These are phyloP conservation scores for Fusarium sp. DNA, from an alignment of 2,329 filamentous ascomycete genomes.

Conservation along the genomic window DNA sequence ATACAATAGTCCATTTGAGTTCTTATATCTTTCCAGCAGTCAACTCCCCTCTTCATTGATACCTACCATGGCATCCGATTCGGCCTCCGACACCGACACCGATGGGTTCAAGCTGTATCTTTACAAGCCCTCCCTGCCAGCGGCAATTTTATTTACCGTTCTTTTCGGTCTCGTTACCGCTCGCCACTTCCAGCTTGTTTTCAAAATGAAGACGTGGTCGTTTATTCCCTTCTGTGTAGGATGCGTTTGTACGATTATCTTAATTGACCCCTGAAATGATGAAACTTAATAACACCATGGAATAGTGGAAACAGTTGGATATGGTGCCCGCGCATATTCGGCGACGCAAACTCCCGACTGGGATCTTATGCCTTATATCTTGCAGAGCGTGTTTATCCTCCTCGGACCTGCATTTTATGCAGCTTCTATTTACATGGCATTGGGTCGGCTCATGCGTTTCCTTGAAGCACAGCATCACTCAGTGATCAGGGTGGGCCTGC, in stretches of 20 bases:
- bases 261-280: background rate
- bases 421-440: background rate
- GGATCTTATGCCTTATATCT: background rate
- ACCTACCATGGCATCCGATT: too few relatives aligned
- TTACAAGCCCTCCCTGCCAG: background rate
- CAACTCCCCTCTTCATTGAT: too few relatives aligned
- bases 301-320: background rate
- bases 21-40: too few relatives aligned
- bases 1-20: too few relatives aligned
- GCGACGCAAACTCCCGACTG: background rate
- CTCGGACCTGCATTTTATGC: background rate
- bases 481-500: background rate
- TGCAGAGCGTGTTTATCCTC: background rate
- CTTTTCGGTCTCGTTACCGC: background rate
- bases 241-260: background rate
- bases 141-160: background rate
- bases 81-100: too few relatives aligned
- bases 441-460: background rate
- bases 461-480: background rate
- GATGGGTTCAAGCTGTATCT: background rate
- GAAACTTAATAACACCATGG: background rate
- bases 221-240: background rate
- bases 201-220: background rate
- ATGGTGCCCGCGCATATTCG: background rate
- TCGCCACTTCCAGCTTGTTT: background rate